A percentile compares a stretch with the other conserved stretches of the same genome.
Evolutionary conservation across 2,329 filamentous ascomycete species (phyloP).

Genomic region (Colletotrichum melonis): DNA sequence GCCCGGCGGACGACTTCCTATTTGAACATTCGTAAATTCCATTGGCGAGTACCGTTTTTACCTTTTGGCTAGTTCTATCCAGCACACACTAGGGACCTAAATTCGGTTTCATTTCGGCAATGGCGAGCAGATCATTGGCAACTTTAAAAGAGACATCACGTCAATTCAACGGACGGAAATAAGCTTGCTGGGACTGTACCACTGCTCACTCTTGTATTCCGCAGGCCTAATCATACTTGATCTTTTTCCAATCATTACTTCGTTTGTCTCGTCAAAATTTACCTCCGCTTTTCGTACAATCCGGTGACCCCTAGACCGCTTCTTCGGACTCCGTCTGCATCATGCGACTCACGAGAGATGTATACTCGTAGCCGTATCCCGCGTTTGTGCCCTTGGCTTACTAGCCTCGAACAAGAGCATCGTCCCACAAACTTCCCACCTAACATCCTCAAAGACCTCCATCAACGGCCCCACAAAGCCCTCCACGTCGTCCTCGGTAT

Average conservation of each 20-base stretch:
- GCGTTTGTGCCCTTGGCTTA: not conserved
- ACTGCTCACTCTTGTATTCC: too few relatives aligned
- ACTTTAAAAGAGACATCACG: not conserved
- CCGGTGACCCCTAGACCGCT: not conserved
- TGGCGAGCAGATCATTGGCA: not conserved
- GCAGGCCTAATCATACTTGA: too few relatives aligned
- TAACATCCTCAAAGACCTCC: not conserved
- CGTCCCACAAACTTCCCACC: conserved; percentile 12
- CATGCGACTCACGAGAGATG: not conserved
- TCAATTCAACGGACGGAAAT: not conserved
- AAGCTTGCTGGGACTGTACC: not conserved
- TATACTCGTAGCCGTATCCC: not conserved
- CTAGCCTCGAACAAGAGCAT: conserved; percentile 25
- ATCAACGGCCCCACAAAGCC: conserved; percentile 6
- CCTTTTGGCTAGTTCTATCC: not conserved
- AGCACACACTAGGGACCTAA: too few relatives aligned
- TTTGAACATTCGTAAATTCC: not conserved
- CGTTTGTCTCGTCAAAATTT: not conserved
- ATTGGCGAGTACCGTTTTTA: not conserved
- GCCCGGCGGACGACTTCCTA: not conserved
- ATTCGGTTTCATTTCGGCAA: not conserved
- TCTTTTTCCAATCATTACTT: not conserved
- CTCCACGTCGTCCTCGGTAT: conserved; percentile 15
- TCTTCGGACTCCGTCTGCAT: not conserved
- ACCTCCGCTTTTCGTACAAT: not conserved